Percentiles rank a stretch among this genome's conserved stretches.
Evolutionary conservation across 352 stramenopile genomes (phyloP).

Genomic region (Synura sp.): DNA sequence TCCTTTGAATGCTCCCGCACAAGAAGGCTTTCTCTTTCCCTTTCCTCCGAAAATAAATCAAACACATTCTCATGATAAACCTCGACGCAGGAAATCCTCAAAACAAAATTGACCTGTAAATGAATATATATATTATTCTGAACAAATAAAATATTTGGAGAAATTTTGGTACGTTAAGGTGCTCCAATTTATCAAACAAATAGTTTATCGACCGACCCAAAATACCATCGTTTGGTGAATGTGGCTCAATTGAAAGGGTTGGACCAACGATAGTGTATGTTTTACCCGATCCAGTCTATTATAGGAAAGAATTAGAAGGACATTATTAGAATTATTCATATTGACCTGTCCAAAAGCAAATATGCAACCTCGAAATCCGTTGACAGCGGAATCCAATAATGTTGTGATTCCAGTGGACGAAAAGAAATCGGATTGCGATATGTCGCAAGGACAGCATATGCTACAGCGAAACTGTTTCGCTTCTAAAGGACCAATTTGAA

Average conservation of each 20-base stretch:
- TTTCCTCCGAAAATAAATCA: slow-evolving; percentile 30
- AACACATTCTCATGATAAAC: slow-evolving; percentile 35
- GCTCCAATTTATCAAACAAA: neutral
- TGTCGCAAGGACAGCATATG: neutral
- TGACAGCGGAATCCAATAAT: neutral
- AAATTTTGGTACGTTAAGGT: no score
- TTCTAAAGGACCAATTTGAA: neutral
- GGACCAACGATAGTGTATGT: slow-evolving; percentile 4
- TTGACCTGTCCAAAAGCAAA: slow-evolving; percentile 39
- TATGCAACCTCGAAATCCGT: slow-evolving; percentile 1
- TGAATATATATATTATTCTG: no score
- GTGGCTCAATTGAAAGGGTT: neutral
- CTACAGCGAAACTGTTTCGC: neutral
- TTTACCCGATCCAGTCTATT: no score
- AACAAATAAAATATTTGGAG: no score
- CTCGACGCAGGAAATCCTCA: slow-evolving; percentile 6
- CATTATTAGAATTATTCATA: no score
- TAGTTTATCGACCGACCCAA: neutral
- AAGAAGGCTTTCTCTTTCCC: neutral
- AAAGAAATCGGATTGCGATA: slow-evolving; percentile 7
- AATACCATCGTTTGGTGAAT: neutral
- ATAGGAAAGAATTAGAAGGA: no score
- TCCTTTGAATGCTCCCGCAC: slow-evolving; percentile 21
- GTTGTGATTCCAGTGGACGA: neutral
- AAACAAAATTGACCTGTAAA: neutral